A percentile compares a stretch with the other conserved stretches of the same genome.
These are phyloP conservation scores for Monoraphidium neglectum DNA, from an alignment of 139 green algal species.

Conservation along the genomic window DNA sequence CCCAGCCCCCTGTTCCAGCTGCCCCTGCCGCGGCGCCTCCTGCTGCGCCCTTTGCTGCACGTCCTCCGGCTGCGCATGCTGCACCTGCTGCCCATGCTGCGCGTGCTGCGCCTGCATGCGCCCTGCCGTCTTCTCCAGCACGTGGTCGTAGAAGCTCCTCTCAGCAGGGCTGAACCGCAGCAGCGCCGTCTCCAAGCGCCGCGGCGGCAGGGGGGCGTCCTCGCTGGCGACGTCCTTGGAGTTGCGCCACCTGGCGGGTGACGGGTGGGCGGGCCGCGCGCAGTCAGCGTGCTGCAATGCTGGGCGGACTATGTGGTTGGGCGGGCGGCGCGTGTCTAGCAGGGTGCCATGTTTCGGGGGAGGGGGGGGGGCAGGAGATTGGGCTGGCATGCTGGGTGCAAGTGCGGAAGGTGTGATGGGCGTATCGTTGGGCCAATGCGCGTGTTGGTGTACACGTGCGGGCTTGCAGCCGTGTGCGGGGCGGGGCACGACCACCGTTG, in stretches of 20 bases:
- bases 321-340: too few species aligned
- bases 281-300: too few species aligned
- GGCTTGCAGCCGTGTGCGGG: too few species aligned
- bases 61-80: background rate
- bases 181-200: slow-evolving; percentile 39
- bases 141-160: slow-evolving; percentile 55
- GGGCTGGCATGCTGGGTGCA: too few species aligned
- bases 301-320: too few species aligned
- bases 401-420: too few species aligned
- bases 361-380: too few species aligned
- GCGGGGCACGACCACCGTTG: too few species aligned
- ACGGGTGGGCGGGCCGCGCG: too few species aligned
- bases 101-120: background rate
- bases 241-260: slow-evolving; percentile 57
- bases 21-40: background rate
- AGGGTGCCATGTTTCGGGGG: too few species aligned
- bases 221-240: slow-evolving; percentile 54
- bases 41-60: background rate
- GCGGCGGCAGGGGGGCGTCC: slow-evolving; percentile 63
- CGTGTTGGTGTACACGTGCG: too few species aligned
- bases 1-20: background rate
- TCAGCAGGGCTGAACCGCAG: slow-evolving; percentile 55
- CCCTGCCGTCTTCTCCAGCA: slow-evolving; percentile 25
- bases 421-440: too few species aligned
- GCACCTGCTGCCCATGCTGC: background rate